Evolutionary conservation across 2,329 filamentous ascomycete genomes (phyloP), one percentile per base, ranked within the genome.

Genomic region (Aspergillus sclerotialis): DNA sequence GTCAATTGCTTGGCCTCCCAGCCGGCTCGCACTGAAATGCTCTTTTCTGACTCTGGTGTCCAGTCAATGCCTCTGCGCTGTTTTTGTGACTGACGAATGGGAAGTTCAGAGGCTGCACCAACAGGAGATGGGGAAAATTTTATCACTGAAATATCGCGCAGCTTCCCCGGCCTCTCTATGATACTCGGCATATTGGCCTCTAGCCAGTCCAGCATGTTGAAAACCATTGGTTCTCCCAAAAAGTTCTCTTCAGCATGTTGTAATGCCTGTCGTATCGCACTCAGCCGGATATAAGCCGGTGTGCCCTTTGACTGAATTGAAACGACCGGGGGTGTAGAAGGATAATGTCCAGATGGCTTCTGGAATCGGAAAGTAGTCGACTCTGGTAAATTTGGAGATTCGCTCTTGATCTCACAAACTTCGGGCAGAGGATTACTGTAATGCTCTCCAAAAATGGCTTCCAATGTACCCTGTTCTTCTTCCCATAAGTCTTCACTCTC

Each of bases 261-360:
- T 4, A 95, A 67, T 2, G 82, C 79, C 59, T 84, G 80, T 48
- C 85, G 82, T 49, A 92, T 77, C 24, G 94, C 80, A 52, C 88
- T 94, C 8, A 98, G 70, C 40, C 90, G 85, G 53, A 96, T 93
- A 52, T 98, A 94, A 3, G 92, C 87, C 13, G 92, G 92, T 9
- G 96, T 72, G 8, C 76, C 64, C 33, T 75, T 75, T 16, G 79
- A 72, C 30, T 76, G 61, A 19, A 95, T 70, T 3, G 80, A 78
- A 23, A 95, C 66, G 7, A 93, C 74, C 2, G 80, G 69, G 65
- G 77, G 60, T 58, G 75, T 50, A 51, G 72, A 61, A 1, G 92
- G 92, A 58, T 96, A 98, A 30, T 74, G 59, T 10, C 55, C 69
- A 3, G 74, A 74, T 2, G 86, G 79, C 45, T 75, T 82, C 38